These are phyloP conservation scores for Phytophthora multivora DNA, from an alignment of 352 stramenopile species.

Conservation along the genomic window DNA sequence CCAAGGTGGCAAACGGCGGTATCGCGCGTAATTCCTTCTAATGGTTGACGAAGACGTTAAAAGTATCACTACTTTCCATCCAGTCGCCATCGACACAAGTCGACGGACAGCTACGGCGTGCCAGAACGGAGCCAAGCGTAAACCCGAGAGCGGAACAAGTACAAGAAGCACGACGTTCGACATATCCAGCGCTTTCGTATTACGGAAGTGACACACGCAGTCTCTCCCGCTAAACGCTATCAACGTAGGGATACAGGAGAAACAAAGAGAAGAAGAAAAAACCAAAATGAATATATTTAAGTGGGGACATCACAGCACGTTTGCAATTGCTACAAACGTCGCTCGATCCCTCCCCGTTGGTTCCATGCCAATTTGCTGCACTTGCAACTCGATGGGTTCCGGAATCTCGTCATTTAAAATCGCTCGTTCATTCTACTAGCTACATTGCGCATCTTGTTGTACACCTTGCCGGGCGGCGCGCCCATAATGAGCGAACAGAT, in stretches of 20 bases:
- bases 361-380: constrained; percentile 16
- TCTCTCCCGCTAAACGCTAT: constrained; percentile 1
- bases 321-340: background rate
- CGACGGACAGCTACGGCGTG: background rate
- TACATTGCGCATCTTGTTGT: constrained; percentile 99
- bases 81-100: constrained; percentile 5
- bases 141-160: background rate
- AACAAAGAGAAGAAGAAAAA: constrained; percentile 26
- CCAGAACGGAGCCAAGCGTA: constrained; percentile 6
- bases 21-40: constrained; percentile 17
- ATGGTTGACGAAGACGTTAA: background rate
- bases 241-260: constrained; percentile 1
- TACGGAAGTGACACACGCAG: background rate
- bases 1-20: constrained; percentile 35
- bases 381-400: background rate
- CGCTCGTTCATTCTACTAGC: constrained; percentile 98
- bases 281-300: constrained; percentile 69
- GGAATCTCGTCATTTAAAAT: constrained; percentile 77
- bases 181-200: background rate
- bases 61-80: background rate
- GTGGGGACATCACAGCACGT: constrained; percentile 14
- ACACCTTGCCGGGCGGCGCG: constrained; percentile 99
- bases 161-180: constrained; percentile 3
- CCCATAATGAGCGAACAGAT: constrained; percentile 95
- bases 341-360: constrained; percentile 7